A percentile compares a stretch with the other conserved stretches of the same genome.
phyloP scores from a whole-genome alignment of 495 filamentous ascomycete species.

The Staphylotrichum tortipilum region DNA sequence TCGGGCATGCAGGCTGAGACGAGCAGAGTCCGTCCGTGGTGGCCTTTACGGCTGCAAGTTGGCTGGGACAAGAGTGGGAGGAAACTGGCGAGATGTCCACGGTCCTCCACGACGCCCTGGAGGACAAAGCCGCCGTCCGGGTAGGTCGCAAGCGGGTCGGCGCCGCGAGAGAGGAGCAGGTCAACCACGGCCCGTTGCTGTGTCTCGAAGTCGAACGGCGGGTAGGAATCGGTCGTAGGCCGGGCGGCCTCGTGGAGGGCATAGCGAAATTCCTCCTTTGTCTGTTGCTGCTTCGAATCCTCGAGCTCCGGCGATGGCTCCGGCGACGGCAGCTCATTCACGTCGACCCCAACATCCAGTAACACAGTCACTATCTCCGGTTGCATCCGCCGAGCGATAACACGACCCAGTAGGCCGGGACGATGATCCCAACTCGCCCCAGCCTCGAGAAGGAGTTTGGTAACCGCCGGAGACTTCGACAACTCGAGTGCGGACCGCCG shows the following conservation, averaged over 20 bases:
- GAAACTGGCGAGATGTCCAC: neutral
- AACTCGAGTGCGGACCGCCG: neutral
- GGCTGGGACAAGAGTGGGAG: neutral
- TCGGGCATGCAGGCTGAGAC: neutral
- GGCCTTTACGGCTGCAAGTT: constrained; percentile 1
- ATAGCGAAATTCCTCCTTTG: neutral
- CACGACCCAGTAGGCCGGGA: neutral
- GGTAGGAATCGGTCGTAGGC: neutral
- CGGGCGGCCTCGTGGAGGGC: constrained; percentile 6
- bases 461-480: neutral
- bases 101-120: constrained; percentile 6
- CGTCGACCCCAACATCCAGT: neutral
- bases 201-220: neutral
- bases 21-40: constrained; percentile 1
- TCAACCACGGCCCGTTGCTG: constrained; percentile 1
- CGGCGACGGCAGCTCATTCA: neutral
- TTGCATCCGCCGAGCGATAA: neutral
- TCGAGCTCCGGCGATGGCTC: too few relatives aligned
- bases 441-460: constrained; percentile 1
- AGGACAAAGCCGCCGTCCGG: constrained; percentile 2
- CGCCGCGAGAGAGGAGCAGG: constrained; percentile 2
- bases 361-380: neutral
- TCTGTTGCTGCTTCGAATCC: neutral
- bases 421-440: neutral
- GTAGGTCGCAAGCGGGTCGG: neutral